Conservation (phyloP, 257 asterid species). For the Galeopsis tetrahit region DNA sequence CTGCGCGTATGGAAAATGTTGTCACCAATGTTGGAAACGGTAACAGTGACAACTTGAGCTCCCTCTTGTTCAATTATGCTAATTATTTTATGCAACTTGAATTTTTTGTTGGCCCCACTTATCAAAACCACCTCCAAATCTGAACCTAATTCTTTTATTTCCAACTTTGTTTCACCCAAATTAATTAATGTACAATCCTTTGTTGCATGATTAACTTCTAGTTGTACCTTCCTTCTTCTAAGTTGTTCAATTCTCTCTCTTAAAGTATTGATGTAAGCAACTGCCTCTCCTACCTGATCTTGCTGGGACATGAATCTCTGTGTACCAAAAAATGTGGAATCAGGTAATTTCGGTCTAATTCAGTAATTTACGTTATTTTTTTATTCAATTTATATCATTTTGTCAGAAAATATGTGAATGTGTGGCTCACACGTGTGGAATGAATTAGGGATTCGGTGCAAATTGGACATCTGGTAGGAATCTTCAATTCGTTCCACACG, state of each 20-base stretch:
- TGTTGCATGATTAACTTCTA: not conserved
- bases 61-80: conserved; percentile 47
- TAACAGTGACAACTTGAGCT: conserved; percentile 42
- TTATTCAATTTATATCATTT: no score
- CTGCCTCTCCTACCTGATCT: conserved; percentile 48
- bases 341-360: no score
- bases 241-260: not conserved
- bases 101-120: conserved; percentile 31
- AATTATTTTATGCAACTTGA: conserved; percentile 36
- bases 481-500: no score
- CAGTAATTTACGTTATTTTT: no score
- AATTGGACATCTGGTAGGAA: no score
- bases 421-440: no score
- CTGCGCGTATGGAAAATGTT: conserved; percentile 45
- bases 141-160: conserved; percentile 42
- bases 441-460: no score
- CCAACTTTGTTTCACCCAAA: not conserved
- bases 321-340: not conserved
- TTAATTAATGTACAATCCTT: not conserved
- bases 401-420: no score
- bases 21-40: conserved; percentile 26
- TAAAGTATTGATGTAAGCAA: conserved; percentile 33
- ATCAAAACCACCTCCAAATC: conserved; percentile 46
- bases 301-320: conserved; percentile 44
- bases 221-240: conserved; percentile 31